A percentile compares a stretch with the other conserved stretches of the same genome.
phyloP scores from a whole-genome alignment of 2,329 filamentous ascomycete species.

The Tolypocladium ovalisporum region DNA sequence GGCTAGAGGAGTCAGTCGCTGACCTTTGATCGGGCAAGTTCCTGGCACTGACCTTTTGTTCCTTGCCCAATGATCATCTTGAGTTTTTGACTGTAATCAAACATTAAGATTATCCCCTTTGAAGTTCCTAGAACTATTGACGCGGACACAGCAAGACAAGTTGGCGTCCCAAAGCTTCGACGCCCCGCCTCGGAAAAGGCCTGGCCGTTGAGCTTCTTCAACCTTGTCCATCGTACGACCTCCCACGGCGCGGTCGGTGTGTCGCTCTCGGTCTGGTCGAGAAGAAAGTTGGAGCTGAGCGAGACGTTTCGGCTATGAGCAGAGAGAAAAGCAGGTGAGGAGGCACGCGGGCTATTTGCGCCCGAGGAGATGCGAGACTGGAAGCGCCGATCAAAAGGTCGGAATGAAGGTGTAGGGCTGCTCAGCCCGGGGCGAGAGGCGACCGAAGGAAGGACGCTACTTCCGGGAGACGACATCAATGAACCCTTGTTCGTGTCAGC shows the following conservation, averaged over 20 bases:
- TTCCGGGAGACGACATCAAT: slow-evolving; percentile 55
- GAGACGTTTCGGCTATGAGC: slow-evolving; percentile 74
- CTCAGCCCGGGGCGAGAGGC: slow-evolving; percentile 53
- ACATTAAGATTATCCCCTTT: slow-evolving; percentile 88
- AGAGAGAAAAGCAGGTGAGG: slow-evolving; percentile 69
- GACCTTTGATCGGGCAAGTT: neutral
- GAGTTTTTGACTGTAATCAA: slow-evolving; percentile 93
- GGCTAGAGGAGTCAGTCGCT: slow-evolving; percentile 41
- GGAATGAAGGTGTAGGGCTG: slow-evolving; percentile 71
- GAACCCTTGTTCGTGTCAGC: slow-evolving; percentile 41
- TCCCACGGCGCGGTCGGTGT: slow-evolving; percentile 82
- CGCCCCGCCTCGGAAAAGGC: slow-evolving; percentile 87
- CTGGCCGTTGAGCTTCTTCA: slow-evolving; percentile 81
- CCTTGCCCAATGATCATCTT: slow-evolving; percentile 90
- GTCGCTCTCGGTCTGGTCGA: slow-evolving; percentile 54
- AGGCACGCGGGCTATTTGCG: slow-evolving; percentile 51
- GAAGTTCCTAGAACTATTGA: slow-evolving; percentile 85
- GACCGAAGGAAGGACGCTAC: slow-evolving; percentile 60
- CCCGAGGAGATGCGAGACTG: slow-evolving; percentile 65
- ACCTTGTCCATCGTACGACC: slow-evolving; percentile 88
- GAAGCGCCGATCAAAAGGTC: slow-evolving; percentile 91
- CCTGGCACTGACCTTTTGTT: slow-evolving; percentile 58
- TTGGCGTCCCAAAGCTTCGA: slow-evolving; percentile 85
- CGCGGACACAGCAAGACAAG: slow-evolving; percentile 79
- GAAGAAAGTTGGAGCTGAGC: slow-evolving; percentile 56